Evolutionary conservation across 768 basidiomycete species (phyloP), one percentile per base, ranked within the genome.

Genomic region (Leccinum imitatum): DNA sequence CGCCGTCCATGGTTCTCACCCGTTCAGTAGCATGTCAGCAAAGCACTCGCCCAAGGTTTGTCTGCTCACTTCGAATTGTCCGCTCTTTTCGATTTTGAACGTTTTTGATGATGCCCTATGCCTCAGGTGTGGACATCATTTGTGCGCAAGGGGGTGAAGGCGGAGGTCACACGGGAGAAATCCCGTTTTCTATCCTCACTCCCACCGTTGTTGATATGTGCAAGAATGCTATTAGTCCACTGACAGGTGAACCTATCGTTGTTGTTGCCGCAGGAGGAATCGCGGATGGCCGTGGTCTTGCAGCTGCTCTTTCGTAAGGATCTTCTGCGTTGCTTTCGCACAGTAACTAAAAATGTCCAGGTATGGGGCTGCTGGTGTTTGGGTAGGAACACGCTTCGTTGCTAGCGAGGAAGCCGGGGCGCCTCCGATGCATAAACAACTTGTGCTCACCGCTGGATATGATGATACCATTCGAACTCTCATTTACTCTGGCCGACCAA

Each of bases 131-230:
- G 15, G 93, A 95, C 65, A 84, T 95, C 61, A 93, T 95, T 51
- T 92, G 93, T 69, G 92, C 90, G 1, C 91, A 91, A 71, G 90
- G 89, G 35, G 91, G 90, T 17, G 92, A 93, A 73, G 93, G 91
- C 19, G 92, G 93, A 27, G 93, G 92, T 13, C 93, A 94, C 75
- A 93, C 93, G 1, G 91, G 93, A 44, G 88, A 91, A 56, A 90
- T 82, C 11, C 82, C 90, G 1, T 90, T 90, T 70, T 90, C 89
- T 11, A 82, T 94, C 62, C 82, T 95, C 31, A 89, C 93, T 54
- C 93, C 92, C 9, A 85, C 88, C 0, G 85, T 87, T 54, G 90
- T 93, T 50, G 93, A 94, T 71, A 69, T 87, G n/a, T 91, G 87
- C 75, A 85, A 82, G 68, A 75, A 78, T 63, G 76, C 78, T 46